Evolutionary conservation across 805 yeast species (phyloP), one percentile per base, ranked within the genome.

Genomic region (Candida incommunis): DNA sequence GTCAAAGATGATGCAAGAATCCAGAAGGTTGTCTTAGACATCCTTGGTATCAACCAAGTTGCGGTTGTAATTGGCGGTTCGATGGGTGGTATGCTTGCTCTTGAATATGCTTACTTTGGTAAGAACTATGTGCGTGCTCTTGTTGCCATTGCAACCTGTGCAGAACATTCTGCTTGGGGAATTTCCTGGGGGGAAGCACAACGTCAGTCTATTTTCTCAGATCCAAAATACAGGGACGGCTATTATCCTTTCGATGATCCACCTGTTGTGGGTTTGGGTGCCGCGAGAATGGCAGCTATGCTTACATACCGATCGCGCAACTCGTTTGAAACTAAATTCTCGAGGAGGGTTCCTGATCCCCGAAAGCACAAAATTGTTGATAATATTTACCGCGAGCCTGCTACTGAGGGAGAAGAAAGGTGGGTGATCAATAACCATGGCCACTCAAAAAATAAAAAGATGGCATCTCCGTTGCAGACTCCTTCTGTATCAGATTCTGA

Each of bases 131-230:
- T 92, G 26, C 72, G 72, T 48, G 68, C 74, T 37, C 68, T 83
- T 21, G 79, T 90, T 13, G 90, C 96, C 0, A 65, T 90, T 45
- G 98, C 98, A 1, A 90, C 97, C 0, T 78, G 94, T 22, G 96
- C 97, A 0, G 71, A 94, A 57, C 94, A 88, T 40, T 82, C 94
- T 2, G 98, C 98, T 0, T 92, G 98, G 98, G 92, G 97, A 53
- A 92, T 92, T 35, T 84, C 95, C 3, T 92, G 98, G 98, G 90
- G 94, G 45, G 98, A 92, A 59, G 94, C 98, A 1, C 98, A 92
- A 64, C 74, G 98, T 54, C 98, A 92, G 61, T 79, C 95, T 50
- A 86, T 92, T 23, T 92, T 88, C 63, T 81, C 95, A 11, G 98
- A 92, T 60, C 97, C 97, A 7, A 82, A 82, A 58, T 92, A 87